phyloP scores from a whole-genome alignment of 352 stramenopile genomes.

The Globisporangium mamillatum region DNA sequence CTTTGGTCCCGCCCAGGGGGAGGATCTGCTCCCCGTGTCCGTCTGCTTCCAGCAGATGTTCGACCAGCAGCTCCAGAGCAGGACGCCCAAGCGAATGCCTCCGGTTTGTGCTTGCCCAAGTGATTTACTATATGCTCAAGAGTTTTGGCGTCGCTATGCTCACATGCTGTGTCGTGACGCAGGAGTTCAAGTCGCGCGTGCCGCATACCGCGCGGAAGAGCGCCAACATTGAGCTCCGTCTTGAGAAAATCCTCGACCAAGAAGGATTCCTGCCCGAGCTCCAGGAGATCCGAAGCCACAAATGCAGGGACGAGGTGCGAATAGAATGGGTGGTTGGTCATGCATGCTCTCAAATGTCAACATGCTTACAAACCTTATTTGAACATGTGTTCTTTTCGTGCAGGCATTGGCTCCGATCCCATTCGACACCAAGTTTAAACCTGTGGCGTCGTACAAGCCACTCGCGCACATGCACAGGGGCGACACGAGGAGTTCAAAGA shows the following conservation, averaged over 20 bases:
- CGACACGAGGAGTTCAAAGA: neutral
- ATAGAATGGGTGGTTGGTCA: neutral
- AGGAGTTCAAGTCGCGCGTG: conserved; percentile 40
- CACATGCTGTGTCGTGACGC: neutral
- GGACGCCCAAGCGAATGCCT: conserved; percentile 1
- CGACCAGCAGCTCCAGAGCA: conserved; percentile 16
- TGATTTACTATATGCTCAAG: no score
- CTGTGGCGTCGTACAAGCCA: conserved; percentile 27
- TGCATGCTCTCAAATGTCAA: neutral
- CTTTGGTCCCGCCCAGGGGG: conserved; percentile 33
- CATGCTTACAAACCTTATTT: neutral
- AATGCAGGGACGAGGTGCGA: conserved; percentile 45
- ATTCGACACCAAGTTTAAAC: conserved; percentile 37
- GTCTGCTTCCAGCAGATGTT: conserved; percentile 24
- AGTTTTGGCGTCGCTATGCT: neutral
- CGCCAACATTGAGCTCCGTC: conserved; percentile 49
- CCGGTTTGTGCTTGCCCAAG: neutral
- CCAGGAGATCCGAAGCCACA: conserved; percentile 49
- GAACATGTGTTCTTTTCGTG: neutral
- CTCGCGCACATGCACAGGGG: conserved; percentile 12
- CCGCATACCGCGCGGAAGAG: conserved; percentile 67
- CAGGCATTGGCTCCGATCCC: conserved; percentile 24
- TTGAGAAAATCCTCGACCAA: conserved; percentile 64
- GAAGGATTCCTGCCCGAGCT: conserved; percentile 50
- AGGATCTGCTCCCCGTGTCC: conserved; percentile 34